phyloP scores from a whole-genome alignment of 2,329 filamentous ascomycete genomes.

The Emergomyces africanus region DNA sequence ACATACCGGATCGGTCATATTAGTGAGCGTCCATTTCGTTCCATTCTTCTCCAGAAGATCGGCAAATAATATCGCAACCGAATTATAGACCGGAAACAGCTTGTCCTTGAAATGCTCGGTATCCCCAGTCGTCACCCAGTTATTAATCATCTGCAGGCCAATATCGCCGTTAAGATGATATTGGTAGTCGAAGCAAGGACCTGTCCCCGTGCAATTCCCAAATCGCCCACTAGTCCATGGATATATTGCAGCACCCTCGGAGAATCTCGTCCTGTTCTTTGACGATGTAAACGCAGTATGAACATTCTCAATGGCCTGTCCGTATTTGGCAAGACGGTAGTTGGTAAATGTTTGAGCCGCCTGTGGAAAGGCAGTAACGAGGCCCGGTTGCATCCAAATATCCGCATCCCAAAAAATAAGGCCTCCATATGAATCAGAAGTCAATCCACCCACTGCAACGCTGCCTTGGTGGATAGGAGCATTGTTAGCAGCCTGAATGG shows the following conservation, averaged over 20 bases:
- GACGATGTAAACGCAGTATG: conserved; percentile 43
- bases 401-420: conserved; percentile 55
- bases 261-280: conserved; percentile 47
- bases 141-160: conserved; percentile 48
- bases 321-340: conserved; percentile 47
- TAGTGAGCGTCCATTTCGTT: conserved; percentile 40
- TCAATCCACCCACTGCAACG: conserved; percentile 55
- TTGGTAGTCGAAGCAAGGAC: conserved; percentile 57
- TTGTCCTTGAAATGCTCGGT: conserved; percentile 40
- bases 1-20: conserved; percentile 58
- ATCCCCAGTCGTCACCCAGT: conserved; percentile 49
- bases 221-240: conserved; percentile 56
- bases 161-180: conserved; percentile 63
- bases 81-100: conserved; percentile 52
- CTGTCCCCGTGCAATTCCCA: conserved; percentile 55
- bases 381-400: conserved; percentile 55
- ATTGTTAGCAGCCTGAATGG: conserved; percentile 37
- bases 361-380: conserved; percentile 51
- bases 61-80: conserved; percentile 48
- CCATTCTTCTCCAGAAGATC: conserved; percentile 49
- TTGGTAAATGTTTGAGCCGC: conserved; percentile 51
- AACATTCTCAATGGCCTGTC: conserved; percentile 49
- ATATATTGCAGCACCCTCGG: conserved; percentile 46
- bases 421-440: conserved; percentile 55
- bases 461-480: conserved; percentile 47